A percentile compares a stretch with the other conserved stretches of the same genome.
phyloP scores from a whole-genome alignment of 129 eudicot species.

The Saposhnikovia divaricata region DNA sequence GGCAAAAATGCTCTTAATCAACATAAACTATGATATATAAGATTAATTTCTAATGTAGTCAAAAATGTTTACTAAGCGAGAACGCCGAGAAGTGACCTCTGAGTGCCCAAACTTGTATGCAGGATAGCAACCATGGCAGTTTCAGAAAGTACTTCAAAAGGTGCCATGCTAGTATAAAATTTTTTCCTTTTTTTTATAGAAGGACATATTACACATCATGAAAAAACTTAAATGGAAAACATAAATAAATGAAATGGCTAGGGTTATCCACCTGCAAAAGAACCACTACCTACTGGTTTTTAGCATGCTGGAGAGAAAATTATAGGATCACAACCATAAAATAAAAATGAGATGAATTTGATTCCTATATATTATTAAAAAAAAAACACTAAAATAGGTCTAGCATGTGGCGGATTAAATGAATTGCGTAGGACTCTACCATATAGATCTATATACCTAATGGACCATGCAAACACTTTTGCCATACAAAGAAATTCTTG shows the following conservation, averaged over 20 bases:
- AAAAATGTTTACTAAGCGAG: too few relatives aligned
- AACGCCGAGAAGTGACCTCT: neutral
- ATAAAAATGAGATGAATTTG: neutral
- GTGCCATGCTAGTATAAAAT: neutral
- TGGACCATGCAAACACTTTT: neutral
- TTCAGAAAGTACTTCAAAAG: neutral
- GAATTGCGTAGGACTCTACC: neutral
- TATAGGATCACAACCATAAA: neutral
- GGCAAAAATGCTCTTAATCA: too few relatives aligned
- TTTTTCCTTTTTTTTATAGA: too few relatives aligned
- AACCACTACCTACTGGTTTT: too few relatives aligned
- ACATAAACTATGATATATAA: too few relatives aligned
- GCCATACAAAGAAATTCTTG: neutral
- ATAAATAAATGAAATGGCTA: too few relatives aligned
- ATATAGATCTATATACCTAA: neutral
- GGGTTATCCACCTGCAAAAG: too few relatives aligned
- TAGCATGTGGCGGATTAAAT: neutral
- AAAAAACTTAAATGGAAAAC: neutral
- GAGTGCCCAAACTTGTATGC: neutral
- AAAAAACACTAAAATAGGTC: neutral
- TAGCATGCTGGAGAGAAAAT: neutral
- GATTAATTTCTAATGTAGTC: too few relatives aligned
- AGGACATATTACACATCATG: neutral
- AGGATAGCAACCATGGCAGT: neutral
- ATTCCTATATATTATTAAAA: neutral